Conservation (phyloP, 2,329 filamentous ascomycete genomes). For the Pestalotiopsis fici region DNA sequence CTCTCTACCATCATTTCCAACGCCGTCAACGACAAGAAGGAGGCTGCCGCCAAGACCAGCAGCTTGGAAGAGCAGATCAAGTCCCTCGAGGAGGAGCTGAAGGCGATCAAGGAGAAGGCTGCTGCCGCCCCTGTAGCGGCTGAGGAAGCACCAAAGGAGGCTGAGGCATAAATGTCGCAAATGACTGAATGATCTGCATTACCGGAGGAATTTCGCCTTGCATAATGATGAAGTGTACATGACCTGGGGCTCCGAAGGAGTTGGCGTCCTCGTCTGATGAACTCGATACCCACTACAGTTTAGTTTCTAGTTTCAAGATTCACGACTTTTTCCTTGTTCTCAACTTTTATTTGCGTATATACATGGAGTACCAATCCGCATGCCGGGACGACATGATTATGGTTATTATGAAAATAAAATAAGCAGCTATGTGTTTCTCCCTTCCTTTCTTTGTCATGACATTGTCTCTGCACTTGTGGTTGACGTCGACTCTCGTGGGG, state of each 20-base stretch:
- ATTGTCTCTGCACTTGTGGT: not conserved
- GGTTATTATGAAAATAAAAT: not conserved
- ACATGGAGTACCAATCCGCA: not conserved
- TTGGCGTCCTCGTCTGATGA: slow-evolving; percentile 10
- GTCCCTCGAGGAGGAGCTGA: slow-evolving; percentile 20
- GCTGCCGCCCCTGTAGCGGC: not conserved
- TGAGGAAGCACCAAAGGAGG: not conserved
- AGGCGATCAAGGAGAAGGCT: slow-evolving; percentile 16
- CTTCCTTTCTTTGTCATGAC: not conserved
- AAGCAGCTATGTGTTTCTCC: not conserved
- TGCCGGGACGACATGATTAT: not conserved
- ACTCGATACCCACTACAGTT: slow-evolving; percentile 11
- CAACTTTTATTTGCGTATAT: not conserved
- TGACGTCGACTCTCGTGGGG: not conserved
- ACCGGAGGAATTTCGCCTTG: slow-evolving; percentile 2
- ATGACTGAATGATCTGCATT: slow-evolving; percentile 11
- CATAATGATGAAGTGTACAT: slow-evolving; percentile 10
- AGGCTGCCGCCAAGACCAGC: slow-evolving; percentile 3
- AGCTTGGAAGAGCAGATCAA: slow-evolving; percentile 10
- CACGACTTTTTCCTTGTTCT: slow-evolving; percentile 2
- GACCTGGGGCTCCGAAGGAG: slow-evolving; percentile 1
- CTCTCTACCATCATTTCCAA: slow-evolving; percentile 15
- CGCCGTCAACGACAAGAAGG: slow-evolving; percentile 16
- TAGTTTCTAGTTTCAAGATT: slow-evolving; percentile 7
- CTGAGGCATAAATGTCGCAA: slow-evolving; percentile 8